Base-by-base conservation (phyloP, 305 asterid species). In the Lippia alba region DNA sequence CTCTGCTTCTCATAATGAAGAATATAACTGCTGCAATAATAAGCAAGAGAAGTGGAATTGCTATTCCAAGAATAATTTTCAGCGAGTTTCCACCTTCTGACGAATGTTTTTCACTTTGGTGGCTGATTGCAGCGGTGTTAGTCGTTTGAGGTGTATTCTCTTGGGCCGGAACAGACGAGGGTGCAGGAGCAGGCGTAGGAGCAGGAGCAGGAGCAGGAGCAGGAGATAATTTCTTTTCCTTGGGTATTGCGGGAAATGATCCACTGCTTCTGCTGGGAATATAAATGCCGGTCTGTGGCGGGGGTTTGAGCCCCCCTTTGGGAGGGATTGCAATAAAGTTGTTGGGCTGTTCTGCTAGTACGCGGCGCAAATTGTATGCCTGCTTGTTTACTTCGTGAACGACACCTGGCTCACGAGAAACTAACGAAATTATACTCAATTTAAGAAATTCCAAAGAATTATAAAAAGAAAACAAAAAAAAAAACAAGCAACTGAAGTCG, bases 241-340 rank as follows among this genome's bases (percentile, higher is more conserved):
- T 76, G 11, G 90, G 85, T 44, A 84, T 60, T 16, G 87, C 97
- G 54, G 90, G 87, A 76, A 88, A 90, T n/a, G 98, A 87, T 9
- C 98, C 97, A 60, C 98, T 90, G 55, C 96, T 88, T 79, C 91
- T 85, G 72, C 78, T 83, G 46, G 90, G 93, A 72, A 85, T 77
- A 78, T 83, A 46, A 67, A 40, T 59, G 53, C 40, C 34, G 0
- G 78, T 76, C 55, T 69, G 86, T 19, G 65, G 34, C 14, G 81
- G 79, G 30, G 61, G 62, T 17, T 78, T 81, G 41, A 60, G 54
- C 46, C 67, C 74, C 39, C 5, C 54, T 16, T 66, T 74, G 45
- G 88, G 79, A 46, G 96, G 88, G 63, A 69, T 32, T 50, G 92
- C 87, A 16, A 80, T 80, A 45, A 88, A 85, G 78, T 92, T 92